Evolutionary conservation across 768 basidiomycete species (phyloP), one percentile per base, ranked within the genome.

Genomic region (Boletales sp.): DNA sequence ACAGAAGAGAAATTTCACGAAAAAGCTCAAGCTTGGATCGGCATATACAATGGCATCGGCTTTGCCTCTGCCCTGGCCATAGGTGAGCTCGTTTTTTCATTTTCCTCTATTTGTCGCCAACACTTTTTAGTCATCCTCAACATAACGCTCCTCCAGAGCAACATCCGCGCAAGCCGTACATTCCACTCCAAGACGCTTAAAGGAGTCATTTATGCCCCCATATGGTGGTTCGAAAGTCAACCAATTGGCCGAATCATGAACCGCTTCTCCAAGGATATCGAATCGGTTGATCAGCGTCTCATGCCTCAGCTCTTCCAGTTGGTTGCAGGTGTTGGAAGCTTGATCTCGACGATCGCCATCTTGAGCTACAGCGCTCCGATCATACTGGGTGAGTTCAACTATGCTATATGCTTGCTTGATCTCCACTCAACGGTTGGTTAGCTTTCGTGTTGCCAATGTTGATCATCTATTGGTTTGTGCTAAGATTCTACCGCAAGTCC

Each of bases 171-270:
- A 8, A 61, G 65, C 46, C 59, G 63, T 38, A 54, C 48, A 31
- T 52, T 67, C 55, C 59, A 70, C 38, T 61, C 57, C 39, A 55
- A 41, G 15, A 54, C 55, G 4, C 57, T 64, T 31, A 39, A 41
- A 12, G 63, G 63, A 40, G 63, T 64, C 45, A 44, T 64, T 30
- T 25, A 53, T 33, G 60, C 63, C 42, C 63, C 63, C 32, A 51
- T 64, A 37, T 64, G 63, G 63, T 64, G 63, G 63, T 64, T 64
- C 51, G 63, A 64, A 48, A 55, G 63, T 49, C 63, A 64, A 46
- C 72, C 71, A 10, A 70, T 69, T 35, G 78, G 78, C 1, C 70
- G 74, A 1, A 70, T 79, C 50, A 70, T 75, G 57, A 78, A 78
- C 55, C 68, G 79, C 10, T 72, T 80, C 48, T 72, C 72, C 35